Percentiles rank a stretch among this genome's conserved stretches.
phyloP scores from a whole-genome alignment of 495 filamentous ascomycete genomes.

The Coniosporium apollinis region DNA sequence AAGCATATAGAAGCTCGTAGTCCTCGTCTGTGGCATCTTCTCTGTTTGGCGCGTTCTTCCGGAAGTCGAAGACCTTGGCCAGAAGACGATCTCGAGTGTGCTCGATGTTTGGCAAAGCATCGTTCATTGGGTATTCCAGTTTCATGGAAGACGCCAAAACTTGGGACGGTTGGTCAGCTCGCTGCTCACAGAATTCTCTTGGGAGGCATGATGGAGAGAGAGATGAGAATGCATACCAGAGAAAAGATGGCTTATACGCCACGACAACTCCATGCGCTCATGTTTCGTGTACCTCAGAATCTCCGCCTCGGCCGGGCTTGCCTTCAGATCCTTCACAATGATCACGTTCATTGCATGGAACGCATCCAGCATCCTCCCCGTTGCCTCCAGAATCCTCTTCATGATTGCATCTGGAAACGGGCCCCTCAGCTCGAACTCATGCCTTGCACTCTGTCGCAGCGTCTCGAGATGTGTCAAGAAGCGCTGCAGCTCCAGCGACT shows the following conservation, averaged over 20 bases:
- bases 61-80: conserved; percentile 76
- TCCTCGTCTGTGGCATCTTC: conserved; percentile 45
- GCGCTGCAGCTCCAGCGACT: conserved; percentile 53
- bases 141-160: conserved; percentile 86
- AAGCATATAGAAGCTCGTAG: conserved; percentile 57
- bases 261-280: conserved; percentile 65
- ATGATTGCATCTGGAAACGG: conserved; percentile 62
- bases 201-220: background rate
- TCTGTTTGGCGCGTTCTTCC: conserved; percentile 44
- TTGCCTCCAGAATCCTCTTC: conserved; percentile 55
- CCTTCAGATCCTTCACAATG: conserved; percentile 60
- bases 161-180: conserved; percentile 17
- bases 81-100: conserved; percentile 67
- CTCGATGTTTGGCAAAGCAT: conserved; percentile 66
- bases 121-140: conserved; percentile 81
- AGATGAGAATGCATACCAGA: conserved; percentile 36
- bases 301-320: conserved; percentile 62
- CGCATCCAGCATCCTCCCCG: conserved; percentile 68
- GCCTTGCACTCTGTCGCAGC: conserved; percentile 52
- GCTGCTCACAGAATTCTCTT: background rate
- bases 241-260: conserved; percentile 82
- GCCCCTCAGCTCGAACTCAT: conserved; percentile 70
- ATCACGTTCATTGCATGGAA: conserved; percentile 94
- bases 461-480: conserved; percentile 50
- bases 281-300: conserved; percentile 61